phyloP scores from a whole-genome alignment of 148 eudicot genomes.

The Simmondsia chinensis region DNA sequence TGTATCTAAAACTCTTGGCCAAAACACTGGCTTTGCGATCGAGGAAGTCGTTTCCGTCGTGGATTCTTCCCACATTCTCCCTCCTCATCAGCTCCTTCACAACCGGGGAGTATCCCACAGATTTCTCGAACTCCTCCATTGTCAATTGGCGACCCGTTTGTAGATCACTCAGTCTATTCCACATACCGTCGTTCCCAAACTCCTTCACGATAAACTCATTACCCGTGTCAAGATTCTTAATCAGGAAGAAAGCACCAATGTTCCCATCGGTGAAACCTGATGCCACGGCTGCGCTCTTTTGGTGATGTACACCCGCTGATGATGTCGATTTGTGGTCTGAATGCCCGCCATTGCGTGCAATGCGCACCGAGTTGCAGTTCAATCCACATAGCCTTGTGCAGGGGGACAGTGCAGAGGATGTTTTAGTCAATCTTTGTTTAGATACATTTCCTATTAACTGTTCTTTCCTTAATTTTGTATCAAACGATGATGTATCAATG shows the following conservation, averaged over 20 bases:
- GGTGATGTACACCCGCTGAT: constrained; percentile 4
- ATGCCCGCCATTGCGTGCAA: too few species aligned
- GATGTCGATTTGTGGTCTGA: not conserved
- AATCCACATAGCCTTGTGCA: constrained; percentile 21
- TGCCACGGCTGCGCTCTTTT: not conserved
- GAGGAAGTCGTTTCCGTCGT: constrained; percentile 9
- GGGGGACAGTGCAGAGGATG: constrained; percentile 37
- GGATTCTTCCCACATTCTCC: constrained; percentile 18
- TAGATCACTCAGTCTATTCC: constrained; percentile 76
- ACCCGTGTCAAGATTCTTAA: constrained; percentile 87
- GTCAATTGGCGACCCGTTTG: constrained; percentile 85
- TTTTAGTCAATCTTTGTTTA: constrained; percentile 69
- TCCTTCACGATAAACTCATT: constrained; percentile 91
- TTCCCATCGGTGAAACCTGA: constrained; percentile 15
- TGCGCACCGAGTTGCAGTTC: constrained; percentile 10
- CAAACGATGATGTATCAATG: constrained; percentile 31
- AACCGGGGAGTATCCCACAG: constrained; percentile 78
- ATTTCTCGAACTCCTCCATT: constrained; percentile 89
- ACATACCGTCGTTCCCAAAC: constrained; percentile 71
- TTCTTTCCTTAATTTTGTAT: constrained; percentile 54
- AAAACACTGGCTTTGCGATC: constrained; percentile 30
- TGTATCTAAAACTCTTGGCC: constrained; percentile 57
- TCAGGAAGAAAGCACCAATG: constrained; percentile 57
- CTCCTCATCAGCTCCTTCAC: constrained; percentile 88
- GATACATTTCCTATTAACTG: constrained; percentile 56